Evolutionary conservation across 1,284 basidiomycete genomes (phyloP).

Genomic region (Pseudozyma flocculosa): DNA sequence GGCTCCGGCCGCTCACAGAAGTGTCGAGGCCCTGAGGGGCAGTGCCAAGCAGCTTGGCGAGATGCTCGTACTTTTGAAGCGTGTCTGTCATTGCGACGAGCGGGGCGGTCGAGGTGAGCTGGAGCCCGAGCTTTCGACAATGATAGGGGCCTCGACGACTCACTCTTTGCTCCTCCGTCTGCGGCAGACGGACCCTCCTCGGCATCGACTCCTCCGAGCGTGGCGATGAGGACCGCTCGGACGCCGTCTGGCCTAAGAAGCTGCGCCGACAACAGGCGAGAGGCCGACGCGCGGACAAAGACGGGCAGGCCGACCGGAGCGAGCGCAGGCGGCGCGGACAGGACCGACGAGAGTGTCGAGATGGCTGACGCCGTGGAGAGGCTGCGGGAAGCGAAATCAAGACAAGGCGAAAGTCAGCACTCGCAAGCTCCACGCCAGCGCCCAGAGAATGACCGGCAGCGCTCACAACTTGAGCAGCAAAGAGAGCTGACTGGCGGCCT

Average conservation of each 20-base stretch:
- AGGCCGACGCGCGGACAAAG: slow-evolving; percentile 32
- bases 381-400: background rate
- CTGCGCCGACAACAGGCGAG: slow-evolving; percentile 45
- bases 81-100: no score
- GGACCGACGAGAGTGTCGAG: slow-evolving; percentile 31
- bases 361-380: slow-evolving; percentile 30
- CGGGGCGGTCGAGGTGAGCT: background rate
- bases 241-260: slow-evolving; percentile 52
- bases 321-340: slow-evolving; percentile 9
- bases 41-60: slow-evolving; percentile 30
- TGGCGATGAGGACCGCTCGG: slow-evolving; percentile 40
- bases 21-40: slow-evolving; percentile 30
- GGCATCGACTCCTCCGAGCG: slow-evolving; percentile 29
- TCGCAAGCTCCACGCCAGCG: no score
- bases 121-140: background rate
- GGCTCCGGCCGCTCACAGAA: background rate
- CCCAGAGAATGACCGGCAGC: background rate
- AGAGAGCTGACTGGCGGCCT: background rate
- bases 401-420: background rate
- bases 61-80: slow-evolving; percentile 25
- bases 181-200: slow-evolving; percentile 13
- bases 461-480: slow-evolving; percentile 2
- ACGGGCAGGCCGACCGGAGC: slow-evolving; percentile 18
- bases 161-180: slow-evolving; percentile 3
- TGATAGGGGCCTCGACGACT: background rate